A percentile compares a stretch with the other conserved stretches of the same genome.
phyloP scores from a whole-genome alignment of 2,329 filamentous ascomycete species.

The Septoria linicola region DNA sequence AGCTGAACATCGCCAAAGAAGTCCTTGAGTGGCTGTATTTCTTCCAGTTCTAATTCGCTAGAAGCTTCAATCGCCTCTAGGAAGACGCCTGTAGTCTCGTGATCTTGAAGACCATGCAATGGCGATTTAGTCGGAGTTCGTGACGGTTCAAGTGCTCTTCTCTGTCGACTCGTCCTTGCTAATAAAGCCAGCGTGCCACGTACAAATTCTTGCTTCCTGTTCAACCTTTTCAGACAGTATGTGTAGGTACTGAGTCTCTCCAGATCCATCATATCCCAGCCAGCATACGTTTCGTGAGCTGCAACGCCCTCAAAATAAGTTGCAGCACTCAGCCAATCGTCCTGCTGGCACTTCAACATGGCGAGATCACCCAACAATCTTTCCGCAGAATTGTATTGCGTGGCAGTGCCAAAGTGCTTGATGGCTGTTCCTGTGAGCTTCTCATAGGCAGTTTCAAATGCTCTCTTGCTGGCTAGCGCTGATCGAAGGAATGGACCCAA shows the following conservation, averaged over 20 bases:
- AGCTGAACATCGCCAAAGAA: conserved; percentile 73
- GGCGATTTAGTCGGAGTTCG: background rate
- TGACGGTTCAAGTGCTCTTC: conserved; percentile 40
- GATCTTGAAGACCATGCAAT: conserved; percentile 37
- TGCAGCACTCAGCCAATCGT: conserved; percentile 71
- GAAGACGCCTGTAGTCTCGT: conserved; percentile 41
- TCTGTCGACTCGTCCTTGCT: conserved; percentile 57
- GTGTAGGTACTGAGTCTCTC: conserved; percentile 85
- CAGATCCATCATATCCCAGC: conserved; percentile 77
- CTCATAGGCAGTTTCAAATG: conserved; percentile 45
- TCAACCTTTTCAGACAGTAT: conserved; percentile 73
- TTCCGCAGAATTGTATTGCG: conserved; percentile 73
- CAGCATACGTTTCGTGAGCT: conserved; percentile 72
- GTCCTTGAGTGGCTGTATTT: conserved; percentile 66
- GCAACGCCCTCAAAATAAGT: conserved; percentile 76
- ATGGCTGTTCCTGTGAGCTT: conserved; percentile 81
- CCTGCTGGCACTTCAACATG: conserved; percentile 68
- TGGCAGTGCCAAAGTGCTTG: conserved; percentile 77
- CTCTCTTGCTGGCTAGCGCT: conserved; percentile 39
- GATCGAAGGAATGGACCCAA: conserved; percentile 33
- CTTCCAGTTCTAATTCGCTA: conserved; percentile 56
- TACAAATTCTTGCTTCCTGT: conserved; percentile 76
- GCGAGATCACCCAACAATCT: conserved; percentile 81
- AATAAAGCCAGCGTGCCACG: conserved; percentile 72
- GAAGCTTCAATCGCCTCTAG: conserved; percentile 50